Conservation (phyloP, 2,329 filamentous ascomycete genomes). For the Microdochium nivale region DNA sequence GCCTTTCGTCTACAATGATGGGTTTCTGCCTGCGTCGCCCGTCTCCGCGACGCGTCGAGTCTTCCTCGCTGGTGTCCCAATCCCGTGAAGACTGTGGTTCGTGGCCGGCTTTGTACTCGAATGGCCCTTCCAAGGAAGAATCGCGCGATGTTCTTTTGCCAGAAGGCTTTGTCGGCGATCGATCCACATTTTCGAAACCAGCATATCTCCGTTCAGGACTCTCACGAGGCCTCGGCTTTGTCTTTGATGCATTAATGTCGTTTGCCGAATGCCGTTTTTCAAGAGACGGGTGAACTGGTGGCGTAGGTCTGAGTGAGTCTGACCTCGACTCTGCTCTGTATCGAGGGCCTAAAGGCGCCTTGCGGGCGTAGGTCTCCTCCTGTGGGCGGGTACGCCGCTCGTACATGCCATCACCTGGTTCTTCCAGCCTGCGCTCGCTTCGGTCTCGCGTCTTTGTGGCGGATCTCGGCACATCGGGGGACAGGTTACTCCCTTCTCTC, state of each 20-base stretch:
- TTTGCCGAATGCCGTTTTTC: slow-evolving; percentile 14
- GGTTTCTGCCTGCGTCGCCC: slow-evolving; percentile 13
- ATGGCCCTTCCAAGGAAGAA: background rate
- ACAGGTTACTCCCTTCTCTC: slow-evolving; percentile 30
- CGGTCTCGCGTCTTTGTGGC: slow-evolving; percentile 19
- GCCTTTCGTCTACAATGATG: slow-evolving; percentile 7
- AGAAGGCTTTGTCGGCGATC: slow-evolving; percentile 8
- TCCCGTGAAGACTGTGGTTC: slow-evolving; percentile 9
- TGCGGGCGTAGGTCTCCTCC: background rate
- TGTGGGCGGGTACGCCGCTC: slow-evolving; percentile 4
- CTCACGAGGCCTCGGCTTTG: slow-evolving; percentile 1
- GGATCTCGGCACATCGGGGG: slow-evolving; percentile 33
- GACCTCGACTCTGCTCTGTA: background rate
- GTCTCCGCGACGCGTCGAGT: slow-evolving; percentile 9
- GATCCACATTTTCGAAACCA: slow-evolving; percentile 10
- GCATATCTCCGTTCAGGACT: background rate
- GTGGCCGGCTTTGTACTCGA: slow-evolving; percentile 8
- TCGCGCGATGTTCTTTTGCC: slow-evolving; percentile 4
- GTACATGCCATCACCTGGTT: slow-evolving; percentile 10
- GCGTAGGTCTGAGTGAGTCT: slow-evolving; percentile 4
- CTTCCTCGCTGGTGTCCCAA: slow-evolving; percentile 21
- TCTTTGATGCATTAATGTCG: slow-evolving; percentile 13
- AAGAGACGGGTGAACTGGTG: slow-evolving; percentile 12
- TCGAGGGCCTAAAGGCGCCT: background rate
- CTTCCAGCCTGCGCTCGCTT: slow-evolving; percentile 14